Conservation (phyloP, 2,329 filamentous ascomycete genomes). For the Epichloe sibirici region DNA sequence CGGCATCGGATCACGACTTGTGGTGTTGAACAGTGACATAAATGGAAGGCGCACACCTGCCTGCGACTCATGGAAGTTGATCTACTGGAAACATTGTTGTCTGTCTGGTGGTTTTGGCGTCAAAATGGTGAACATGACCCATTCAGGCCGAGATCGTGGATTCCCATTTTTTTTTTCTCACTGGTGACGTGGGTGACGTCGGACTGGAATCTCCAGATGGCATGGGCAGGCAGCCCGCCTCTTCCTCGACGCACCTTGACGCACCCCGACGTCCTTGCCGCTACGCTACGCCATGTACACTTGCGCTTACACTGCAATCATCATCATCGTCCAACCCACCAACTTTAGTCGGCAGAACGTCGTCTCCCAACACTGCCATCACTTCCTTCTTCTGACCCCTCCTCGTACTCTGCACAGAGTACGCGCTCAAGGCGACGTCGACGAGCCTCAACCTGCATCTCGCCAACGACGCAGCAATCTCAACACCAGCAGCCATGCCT, state of each 20-base stretch:
- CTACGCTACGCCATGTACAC: background rate
- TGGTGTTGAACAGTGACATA: too few species aligned
- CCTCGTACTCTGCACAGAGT: background rate
- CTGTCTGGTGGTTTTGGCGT: too few species aligned
- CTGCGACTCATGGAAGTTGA: too few species aligned
- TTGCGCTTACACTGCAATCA: background rate
- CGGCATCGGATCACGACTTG: too few species aligned
- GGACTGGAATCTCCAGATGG: background rate
- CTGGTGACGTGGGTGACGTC: background rate
- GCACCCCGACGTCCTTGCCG: background rate
- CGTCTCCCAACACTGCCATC: too few species aligned
- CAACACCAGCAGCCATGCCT: constrained; percentile 16
- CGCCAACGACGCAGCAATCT: background rate
- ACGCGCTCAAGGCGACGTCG: constrained; percentile 3
- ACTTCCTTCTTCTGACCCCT: background rate
- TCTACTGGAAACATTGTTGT: too few species aligned
- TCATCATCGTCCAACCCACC: too few species aligned
- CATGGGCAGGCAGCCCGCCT: background rate
- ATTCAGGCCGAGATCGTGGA: background rate
- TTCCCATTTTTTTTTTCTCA: background rate
- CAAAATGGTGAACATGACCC: too few species aligned
- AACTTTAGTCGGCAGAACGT: too few species aligned
- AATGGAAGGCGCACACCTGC: too few species aligned
- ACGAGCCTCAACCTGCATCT: constrained; percentile 1
- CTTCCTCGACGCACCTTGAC: background rate